A percentile compares a stretch with the other conserved stretches of the same genome.
Evolutionary conservation across 2,329 filamentous ascomycete species (phyloP).

Genomic region (Podosphaera xanthii): DNA sequence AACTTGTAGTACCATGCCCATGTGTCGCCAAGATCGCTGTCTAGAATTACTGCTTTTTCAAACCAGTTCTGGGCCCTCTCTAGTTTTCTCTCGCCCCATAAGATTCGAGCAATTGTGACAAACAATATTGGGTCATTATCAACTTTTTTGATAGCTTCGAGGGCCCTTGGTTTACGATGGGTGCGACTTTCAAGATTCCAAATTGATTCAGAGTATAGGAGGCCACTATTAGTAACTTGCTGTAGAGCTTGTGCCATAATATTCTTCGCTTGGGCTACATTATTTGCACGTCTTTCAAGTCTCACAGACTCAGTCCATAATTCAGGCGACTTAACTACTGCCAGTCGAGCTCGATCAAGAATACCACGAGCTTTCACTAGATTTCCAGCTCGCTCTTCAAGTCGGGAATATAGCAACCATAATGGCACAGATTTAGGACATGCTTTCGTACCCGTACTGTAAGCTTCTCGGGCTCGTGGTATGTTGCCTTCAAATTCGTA

Average conservation of each 20-base stretch:
- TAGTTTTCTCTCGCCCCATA: constrained; percentile 79
- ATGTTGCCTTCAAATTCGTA: constrained; percentile 67
- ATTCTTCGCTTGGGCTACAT: constrained; percentile 61
- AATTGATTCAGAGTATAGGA: constrained; percentile 86
- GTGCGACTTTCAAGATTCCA: constrained; percentile 83
- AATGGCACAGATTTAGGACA: constrained; percentile 66
- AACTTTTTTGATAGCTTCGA: constrained; percentile 93
- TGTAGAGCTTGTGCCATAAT: constrained; percentile 87
- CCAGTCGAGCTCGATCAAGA: constrained; percentile 72
- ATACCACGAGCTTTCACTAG: constrained; percentile 84
- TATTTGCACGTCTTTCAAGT: constrained; percentile 70
- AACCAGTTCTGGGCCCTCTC: constrained; percentile 97
- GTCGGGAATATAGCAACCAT: constrained; percentile 69
- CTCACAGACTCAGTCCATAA: constrained; percentile 90
- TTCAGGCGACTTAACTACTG: constrained; percentile 61
- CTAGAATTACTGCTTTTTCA: constrained; percentile 75
- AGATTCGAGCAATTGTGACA: constrained; percentile 78
- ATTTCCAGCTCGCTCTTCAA: constrained; percentile 68
- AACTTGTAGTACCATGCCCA: constrained; percentile 99
- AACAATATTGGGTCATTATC: constrained; percentile 81
- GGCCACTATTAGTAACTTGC: constrained; percentile 67
- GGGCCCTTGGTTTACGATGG: constrained; percentile 70
- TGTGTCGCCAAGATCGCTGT: constrained; percentile 70
- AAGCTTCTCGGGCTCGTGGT: constrained; percentile 73
- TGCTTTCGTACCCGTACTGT: constrained; percentile 66